Base-by-base conservation (phyloP, 192 early-diverging fungal species). In the Gorgonomyces haynaldii region DNA sequence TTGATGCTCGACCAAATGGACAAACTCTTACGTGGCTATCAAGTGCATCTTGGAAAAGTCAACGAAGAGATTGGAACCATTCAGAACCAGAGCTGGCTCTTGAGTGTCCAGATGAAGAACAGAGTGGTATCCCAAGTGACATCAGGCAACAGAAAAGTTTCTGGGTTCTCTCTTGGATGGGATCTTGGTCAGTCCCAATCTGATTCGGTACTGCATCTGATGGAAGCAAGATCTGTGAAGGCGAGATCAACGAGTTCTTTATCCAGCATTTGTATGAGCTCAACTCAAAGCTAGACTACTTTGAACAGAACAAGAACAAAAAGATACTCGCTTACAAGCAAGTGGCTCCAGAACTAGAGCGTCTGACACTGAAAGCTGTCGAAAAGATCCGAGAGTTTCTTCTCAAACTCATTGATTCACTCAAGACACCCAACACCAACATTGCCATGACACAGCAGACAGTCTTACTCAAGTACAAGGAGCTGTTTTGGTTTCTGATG, bases 371-470 rank as follows among this genome's bases (percentile, higher is more conserved):
- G 22, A 2, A 84, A 80, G 84, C 89, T 10, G 70, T 84, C 4
- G 77, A 80, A 29, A 89, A 85, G 52, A 82, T 92, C 45, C 79
- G 92, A 8, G 85, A 91, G 31, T 96, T 88, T 48, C 69, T 96
- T 38, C 57, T 92, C 19, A 76, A 76, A 34, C 83, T 84, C 54
- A 93, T 95, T 52, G 86, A 91, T 41, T 74, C 78, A 3, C 71
- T 98, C 37, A 79, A 83, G 45, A 76, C 84, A 34, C 84, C 89
- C 13, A 93, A 85, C 61, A 88, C 95, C 42, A 98, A 96, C 52
- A 80, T 96, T 13, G 78, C 86, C 43, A 86, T 96, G 8, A 66
- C 94, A 52, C 95, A 98, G 63, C 84, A 88, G 59, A 91, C 82
- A 4, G 70, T 87, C 9, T 74, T 98, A 15, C 59, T 93, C 15